Evolutionary conservation across 805 yeast genomes (phyloP).

Genomic region (Naumovozyma baii): DNA sequence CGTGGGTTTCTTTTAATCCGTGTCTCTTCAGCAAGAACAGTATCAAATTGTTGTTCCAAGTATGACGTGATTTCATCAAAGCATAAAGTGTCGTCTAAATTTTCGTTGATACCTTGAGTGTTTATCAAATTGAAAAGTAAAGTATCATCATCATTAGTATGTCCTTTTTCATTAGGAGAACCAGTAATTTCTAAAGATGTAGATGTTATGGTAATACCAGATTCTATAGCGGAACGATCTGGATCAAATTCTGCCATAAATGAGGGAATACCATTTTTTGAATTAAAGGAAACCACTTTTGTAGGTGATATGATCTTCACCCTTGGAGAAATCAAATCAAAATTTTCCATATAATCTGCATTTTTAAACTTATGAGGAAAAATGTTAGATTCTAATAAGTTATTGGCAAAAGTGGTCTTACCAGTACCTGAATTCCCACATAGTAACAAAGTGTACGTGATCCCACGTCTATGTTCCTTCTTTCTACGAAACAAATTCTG

Average conservation of each 20-base stretch:
- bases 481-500: conserved; percentile 35
- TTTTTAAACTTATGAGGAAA: conserved; percentile 50
- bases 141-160: conserved; percentile 16
- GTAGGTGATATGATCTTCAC: conserved; percentile 25
- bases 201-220: conserved; percentile 63
- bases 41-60: conserved; percentile 68
- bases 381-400: conserved; percentile 52
- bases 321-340: conserved; percentile 9
- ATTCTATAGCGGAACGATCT: conserved; percentile 48
- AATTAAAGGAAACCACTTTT: conserved; percentile 44
- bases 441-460: conserved; percentile 63
- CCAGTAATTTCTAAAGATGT: conserved; percentile 27
- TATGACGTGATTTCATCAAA: conserved; percentile 55
- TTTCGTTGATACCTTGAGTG: conserved; percentile 76
- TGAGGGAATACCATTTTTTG: conserved; percentile 50
- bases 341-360: conserved; percentile 7
- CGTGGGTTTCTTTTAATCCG: conserved; percentile 79
- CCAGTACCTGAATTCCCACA: conserved; percentile 72
- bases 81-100: conserved; percentile 61
- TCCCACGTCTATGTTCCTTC: conserved; percentile 63
- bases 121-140: conserved; percentile 56
- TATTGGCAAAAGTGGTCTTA: conserved; percentile 64
- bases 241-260: conserved; percentile 57
- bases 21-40: conserved; percentile 77
- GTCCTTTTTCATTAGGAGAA: conserved; percentile 4